Evolutionary conservation across 2,329 filamentous ascomycete species (phyloP).

Genomic region (Aciculosporium take): DNA sequence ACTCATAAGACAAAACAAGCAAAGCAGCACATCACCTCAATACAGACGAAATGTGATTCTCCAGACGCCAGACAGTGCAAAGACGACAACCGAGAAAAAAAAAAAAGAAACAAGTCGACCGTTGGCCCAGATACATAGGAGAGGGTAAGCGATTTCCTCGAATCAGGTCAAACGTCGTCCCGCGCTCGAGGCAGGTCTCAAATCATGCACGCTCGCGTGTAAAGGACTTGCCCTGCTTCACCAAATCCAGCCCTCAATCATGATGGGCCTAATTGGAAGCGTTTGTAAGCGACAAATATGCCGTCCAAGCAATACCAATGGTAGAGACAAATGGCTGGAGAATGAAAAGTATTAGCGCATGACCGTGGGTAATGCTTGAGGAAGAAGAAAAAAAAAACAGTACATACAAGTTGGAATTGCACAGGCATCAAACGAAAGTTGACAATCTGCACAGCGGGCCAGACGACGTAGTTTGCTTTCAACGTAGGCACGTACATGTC

Average conservation of each 20-base stretch:
- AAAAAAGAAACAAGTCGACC: not conserved
- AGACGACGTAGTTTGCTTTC: slow-evolving; percentile 90
- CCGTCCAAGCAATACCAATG: slow-evolving; percentile 93
- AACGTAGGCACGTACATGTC: slow-evolving; percentile 90
- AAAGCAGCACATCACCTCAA: not conserved
- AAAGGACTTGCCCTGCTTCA: not conserved
- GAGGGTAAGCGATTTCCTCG: too few species aligned
- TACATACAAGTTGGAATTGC: slow-evolving; percentile 82
- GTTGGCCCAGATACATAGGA: not conserved
- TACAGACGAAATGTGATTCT: not conserved
- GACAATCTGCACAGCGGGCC: slow-evolving; percentile 90
- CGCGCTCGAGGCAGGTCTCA: not conserved
- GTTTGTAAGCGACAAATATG: slow-evolving; percentile 87
- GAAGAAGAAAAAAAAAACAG: slow-evolving; percentile 11
- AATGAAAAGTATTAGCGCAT: not conserved
- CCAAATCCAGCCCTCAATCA: not conserved
- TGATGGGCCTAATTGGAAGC: slow-evolving; percentile 50
- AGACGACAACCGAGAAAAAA: not conserved
- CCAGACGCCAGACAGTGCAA: slow-evolving; percentile 9
- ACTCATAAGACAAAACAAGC: too few species aligned
- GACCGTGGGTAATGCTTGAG: slow-evolving; percentile 5
- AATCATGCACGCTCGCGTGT: not conserved
- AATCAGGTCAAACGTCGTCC: not conserved
- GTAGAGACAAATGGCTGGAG: slow-evolving; percentile 84
- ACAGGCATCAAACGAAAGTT: slow-evolving; percentile 94